These are phyloP conservation scores for Grosmannia serpens DNA, from an alignment of 2,329 filamentous ascomycete genomes.

Conservation along the genomic window DNA sequence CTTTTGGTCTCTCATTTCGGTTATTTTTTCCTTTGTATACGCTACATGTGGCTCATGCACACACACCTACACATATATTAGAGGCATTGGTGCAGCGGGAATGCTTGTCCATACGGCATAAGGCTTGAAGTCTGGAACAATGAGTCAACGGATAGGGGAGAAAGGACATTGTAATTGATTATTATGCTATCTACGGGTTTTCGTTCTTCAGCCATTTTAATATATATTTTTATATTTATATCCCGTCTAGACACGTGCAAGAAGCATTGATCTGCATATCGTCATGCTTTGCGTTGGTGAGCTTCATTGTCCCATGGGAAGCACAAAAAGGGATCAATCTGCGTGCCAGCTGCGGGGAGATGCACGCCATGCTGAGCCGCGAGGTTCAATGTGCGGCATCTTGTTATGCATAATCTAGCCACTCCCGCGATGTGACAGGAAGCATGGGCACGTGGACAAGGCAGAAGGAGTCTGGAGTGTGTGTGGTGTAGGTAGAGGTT, in stretches of 20 bases:
- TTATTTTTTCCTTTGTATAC: not conserved
- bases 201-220: not conserved
- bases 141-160: not conserved
- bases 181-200: not conserved
- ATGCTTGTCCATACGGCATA: not conserved
- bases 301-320: too few species aligned
- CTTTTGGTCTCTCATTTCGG: not conserved
- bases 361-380: too few species aligned
- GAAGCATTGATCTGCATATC: too few species aligned
- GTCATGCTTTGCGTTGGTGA: not conserved
- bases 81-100: slow-evolving; percentile 4
- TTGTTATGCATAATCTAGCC: not conserved
- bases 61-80: not conserved
- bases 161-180: not conserved
- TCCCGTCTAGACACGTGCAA: too few species aligned
- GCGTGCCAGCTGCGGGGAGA: too few species aligned
- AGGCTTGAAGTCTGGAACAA: not conserved
- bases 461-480: too few species aligned
- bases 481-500: too few species aligned
- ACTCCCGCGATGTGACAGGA: too few species aligned
- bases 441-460: too few species aligned
- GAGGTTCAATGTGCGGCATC: not conserved
- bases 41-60: not conserved
- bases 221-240: too few species aligned
- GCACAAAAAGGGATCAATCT: too few species aligned